Percentiles rank a stretch among this genome's conserved stretches.
Conservation (phyloP, 2,329 filamentous ascomycete genomes). For the Magnaporthiopsis rhizophila region DNA sequence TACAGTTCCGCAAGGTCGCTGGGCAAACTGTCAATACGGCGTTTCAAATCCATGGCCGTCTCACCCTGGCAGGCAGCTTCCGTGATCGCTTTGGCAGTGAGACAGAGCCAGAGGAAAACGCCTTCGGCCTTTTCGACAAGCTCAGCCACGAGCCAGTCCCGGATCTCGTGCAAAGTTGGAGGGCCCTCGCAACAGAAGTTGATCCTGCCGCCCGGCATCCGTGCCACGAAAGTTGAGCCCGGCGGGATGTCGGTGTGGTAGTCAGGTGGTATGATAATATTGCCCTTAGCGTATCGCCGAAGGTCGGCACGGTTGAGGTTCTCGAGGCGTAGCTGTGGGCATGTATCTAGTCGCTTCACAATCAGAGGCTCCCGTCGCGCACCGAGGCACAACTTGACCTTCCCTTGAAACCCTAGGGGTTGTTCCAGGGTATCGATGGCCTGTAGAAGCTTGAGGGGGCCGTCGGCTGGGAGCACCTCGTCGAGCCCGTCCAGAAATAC, state of each 20-base stretch:
- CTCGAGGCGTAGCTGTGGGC: neutral
- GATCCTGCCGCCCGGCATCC: no score
- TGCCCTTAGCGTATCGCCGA: neutral
- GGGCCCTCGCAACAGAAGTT: neutral
- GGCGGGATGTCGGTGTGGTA: neutral
- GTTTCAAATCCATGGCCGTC: neutral
- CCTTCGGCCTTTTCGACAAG: neutral
- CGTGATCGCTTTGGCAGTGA: neutral
- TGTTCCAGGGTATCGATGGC: neutral
- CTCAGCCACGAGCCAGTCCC: neutral
- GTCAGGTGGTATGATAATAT: neutral
- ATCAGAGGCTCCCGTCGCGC: neutral
- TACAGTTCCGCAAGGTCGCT: neutral
- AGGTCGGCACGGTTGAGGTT: neutral
- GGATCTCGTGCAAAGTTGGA: neutral
- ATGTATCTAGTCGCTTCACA: neutral
- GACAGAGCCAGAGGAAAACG: constrained; percentile 1
- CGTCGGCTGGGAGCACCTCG: neutral
- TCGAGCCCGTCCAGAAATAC: constrained; percentile 12
- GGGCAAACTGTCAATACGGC: neutral
- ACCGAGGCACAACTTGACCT: neutral
- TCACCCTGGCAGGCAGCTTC: neutral
- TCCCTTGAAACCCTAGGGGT: no score
- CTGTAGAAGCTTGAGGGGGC: neutral
- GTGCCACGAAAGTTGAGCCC: no score